Conservation (phyloP, 331 rosid genomes). For the Malus hybrid region DNA sequence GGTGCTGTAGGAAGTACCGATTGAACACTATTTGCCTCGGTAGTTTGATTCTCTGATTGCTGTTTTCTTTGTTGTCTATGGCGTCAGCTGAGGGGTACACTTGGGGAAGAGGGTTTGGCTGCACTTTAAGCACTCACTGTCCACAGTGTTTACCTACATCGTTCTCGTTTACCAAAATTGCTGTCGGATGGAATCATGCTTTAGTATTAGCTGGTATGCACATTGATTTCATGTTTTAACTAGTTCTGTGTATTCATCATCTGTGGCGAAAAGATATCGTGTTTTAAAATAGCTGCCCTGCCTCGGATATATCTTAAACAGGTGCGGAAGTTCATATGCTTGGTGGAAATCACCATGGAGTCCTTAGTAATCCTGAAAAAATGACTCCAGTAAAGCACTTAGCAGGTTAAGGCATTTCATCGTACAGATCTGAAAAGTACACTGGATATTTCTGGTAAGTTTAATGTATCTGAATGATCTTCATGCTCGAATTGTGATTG, state of each 20-base stretch:
- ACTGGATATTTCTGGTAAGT: no score
- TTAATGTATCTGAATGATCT: neutral
- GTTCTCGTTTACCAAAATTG: constrained; percentile 26
- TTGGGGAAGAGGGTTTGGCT: constrained; percentile 88
- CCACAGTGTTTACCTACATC: constrained; percentile 36
- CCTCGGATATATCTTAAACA: constrained; percentile 20
- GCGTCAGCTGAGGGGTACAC: constrained; percentile 63
- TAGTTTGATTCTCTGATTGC: neutral
- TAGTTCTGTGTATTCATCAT: neutral
- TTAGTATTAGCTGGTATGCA: constrained; percentile 56
- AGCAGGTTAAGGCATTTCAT: neutral
- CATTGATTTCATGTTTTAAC: neutral
- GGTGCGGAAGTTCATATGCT: constrained; percentile 65
- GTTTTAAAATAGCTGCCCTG: no score
- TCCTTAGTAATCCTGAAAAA: constrained; percentile 40
- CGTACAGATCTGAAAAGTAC: no score
- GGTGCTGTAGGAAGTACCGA: neutral
- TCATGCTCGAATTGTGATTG: neutral
- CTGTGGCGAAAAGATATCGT: neutral
- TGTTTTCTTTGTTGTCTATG: neutral
- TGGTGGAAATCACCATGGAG: constrained; percentile 77
- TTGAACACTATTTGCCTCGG: neutral
- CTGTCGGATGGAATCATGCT: constrained; percentile 90
- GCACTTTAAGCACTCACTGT: constrained; percentile 40
- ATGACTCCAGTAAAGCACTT: constrained; percentile 18